These are phyloP conservation scores for Apiospora rasikravindrae DNA, from an alignment of 2,329 filamentous ascomycete genomes.

Conservation along the genomic window DNA sequence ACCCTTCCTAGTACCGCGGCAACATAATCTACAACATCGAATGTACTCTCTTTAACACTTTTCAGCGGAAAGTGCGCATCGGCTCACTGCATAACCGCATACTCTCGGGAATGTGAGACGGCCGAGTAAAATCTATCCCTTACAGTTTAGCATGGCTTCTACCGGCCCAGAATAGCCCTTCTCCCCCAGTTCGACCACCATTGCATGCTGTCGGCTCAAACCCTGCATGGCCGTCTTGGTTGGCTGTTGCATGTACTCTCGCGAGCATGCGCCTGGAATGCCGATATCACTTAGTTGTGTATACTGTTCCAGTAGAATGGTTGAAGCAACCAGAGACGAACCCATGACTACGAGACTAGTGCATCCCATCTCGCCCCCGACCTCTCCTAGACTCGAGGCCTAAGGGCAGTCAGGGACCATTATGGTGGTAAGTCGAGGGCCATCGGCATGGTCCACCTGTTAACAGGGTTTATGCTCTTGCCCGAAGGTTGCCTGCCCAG, in stretches of 20 bases:
- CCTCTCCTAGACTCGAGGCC: neutral
- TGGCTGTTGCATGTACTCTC: neutral
- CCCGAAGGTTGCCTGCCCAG: neutral
- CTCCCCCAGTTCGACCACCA: neutral
- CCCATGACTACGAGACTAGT: neutral
- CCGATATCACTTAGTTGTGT: neutral
- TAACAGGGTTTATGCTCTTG: neutral
- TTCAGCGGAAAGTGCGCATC: neutral
- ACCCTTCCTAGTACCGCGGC: neutral
- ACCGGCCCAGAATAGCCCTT: neutral
- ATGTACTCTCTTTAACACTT: neutral
- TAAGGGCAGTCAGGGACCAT: neutral
- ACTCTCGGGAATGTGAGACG: neutral
- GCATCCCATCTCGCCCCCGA: neutral
- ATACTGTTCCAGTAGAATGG: neutral
- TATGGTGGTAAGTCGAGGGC: neutral
- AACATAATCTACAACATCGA: neutral
- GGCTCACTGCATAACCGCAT: conserved; percentile 7
- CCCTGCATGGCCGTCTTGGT: neutral
- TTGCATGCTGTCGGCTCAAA: neutral
- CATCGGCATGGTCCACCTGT: neutral
- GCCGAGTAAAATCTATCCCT: neutral
- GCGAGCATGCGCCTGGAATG: neutral
- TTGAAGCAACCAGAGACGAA: neutral
- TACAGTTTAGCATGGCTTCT: neutral